A percentile compares a stretch with the other conserved stretches of the same genome.
phyloP scores from a whole-genome alignment of 2,329 filamentous ascomycete species.

The Teratosphaeria destructans region DNA sequence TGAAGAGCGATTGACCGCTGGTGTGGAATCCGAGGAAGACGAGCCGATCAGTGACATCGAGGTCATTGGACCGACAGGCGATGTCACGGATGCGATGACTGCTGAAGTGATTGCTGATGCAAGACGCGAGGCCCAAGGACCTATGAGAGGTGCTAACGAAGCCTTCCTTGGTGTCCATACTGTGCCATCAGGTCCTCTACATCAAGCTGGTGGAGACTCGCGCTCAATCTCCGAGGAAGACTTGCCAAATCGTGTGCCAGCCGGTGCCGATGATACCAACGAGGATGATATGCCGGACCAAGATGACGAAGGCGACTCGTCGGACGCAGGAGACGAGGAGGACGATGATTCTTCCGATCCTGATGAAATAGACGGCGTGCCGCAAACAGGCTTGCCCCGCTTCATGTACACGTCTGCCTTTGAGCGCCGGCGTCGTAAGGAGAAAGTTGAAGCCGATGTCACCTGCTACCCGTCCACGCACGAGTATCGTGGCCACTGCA shows the following conservation, averaged over 20 bases:
- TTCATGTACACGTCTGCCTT: conserved; percentile 40
- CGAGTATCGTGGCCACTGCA: conserved; percentile 54
- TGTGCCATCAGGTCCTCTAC: neutral
- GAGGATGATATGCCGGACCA: conserved; percentile 10
- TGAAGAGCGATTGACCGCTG: neutral
- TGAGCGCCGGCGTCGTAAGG: conserved; percentile 35
- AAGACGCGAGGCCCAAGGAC: conserved; percentile 1
- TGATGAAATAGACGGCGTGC: conserved; percentile 28
- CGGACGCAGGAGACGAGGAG: conserved; percentile 16
- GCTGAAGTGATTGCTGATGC: conserved; percentile 12
- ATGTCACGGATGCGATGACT: conserved; percentile 7
- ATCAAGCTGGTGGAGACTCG: neutral
- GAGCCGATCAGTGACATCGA: conserved; percentile 11
- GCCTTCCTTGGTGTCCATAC: neutral
- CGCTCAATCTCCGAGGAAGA: neutral
- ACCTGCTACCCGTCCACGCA: conserved; percentile 48
- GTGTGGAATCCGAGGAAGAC: conserved; percentile 2
- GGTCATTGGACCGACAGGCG: conserved; percentile 8
- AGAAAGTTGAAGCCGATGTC: conserved; percentile 44
- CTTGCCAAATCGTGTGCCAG: neutral
- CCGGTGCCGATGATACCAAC: conserved; percentile 7
- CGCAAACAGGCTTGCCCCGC: conserved; percentile 20
- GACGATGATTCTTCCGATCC: conserved; percentile 21
- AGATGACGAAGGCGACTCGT: conserved; percentile 17
- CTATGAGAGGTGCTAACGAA: neutral